These are phyloP conservation scores for Hemileccinum impolitum DNA, from an alignment of 768 basidiomycete genomes.

Conservation along the genomic window DNA sequence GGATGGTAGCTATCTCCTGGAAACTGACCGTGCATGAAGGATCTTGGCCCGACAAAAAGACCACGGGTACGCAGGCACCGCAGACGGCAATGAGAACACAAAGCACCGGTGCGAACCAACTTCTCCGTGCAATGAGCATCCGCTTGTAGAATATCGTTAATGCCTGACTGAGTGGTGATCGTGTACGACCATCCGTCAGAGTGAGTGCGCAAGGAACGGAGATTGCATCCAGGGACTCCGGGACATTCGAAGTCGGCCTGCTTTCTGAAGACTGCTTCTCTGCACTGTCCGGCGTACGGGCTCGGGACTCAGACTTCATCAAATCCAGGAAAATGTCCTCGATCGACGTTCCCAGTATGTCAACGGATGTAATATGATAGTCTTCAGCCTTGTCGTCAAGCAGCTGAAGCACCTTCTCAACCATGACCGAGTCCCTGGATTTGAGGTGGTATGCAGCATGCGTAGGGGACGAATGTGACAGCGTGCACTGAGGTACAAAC, in stretches of 20 bases:
- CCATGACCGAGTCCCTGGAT: constrained; percentile 51
- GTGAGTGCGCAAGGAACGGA: constrained; percentile 10
- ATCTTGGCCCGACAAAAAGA: constrained; percentile 53
- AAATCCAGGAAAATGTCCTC: constrained; percentile 80
- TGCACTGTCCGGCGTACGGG: constrained; percentile 24
- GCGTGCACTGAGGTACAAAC: constrained; percentile 44
- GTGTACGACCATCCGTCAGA: constrained; percentile 46
- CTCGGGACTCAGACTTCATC: constrained; percentile 44
- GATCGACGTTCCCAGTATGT: constrained; percentile 69
- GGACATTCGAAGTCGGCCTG: not conserved
- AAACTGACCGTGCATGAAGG: constrained; percentile 49
- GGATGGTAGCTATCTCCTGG: constrained; percentile 34
- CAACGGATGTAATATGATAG: constrained; percentile 50
- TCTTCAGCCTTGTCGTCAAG: constrained; percentile 44
- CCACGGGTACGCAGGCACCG: constrained; percentile 63
- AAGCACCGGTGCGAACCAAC: constrained; percentile 65
- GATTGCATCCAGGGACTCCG: constrained; percentile 1
- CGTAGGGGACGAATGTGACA: constrained; percentile 40
- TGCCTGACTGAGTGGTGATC: constrained; percentile 61
- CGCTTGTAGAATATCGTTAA: constrained; percentile 75
- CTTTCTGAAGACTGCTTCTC: constrained; percentile 13
- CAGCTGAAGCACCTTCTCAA: constrained; percentile 53
- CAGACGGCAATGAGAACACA: constrained; percentile 52
- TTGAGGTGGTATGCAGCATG: constrained; percentile 56
- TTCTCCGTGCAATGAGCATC: constrained; percentile 54